Percentiles rank a stretch among this genome's conserved stretches.
These are phyloP conservation scores for Lodderomyces pseudojiufengensis DNA, from an alignment of 1,139 yeast genomes.

Conservation along the genomic window DNA sequence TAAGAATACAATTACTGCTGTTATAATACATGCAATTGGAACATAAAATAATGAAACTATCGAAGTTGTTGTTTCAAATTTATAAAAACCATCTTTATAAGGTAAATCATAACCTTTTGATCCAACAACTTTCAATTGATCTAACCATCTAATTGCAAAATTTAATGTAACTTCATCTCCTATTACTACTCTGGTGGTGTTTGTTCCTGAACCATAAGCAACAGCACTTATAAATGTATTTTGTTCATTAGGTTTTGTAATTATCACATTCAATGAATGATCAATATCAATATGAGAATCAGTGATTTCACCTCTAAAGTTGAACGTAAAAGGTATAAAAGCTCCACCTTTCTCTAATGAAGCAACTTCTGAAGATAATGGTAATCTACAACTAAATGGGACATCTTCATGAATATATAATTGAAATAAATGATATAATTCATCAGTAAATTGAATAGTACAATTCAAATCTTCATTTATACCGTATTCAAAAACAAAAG, in stretches of 20 bases:
- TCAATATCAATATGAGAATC: slow-evolving; percentile 72
- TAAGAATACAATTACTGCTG: slow-evolving; percentile 24
- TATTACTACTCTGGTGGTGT: slow-evolving; percentile 59
- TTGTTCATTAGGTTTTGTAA: slow-evolving; percentile 39
- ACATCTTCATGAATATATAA: slow-evolving; percentile 73
- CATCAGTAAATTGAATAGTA: slow-evolving; percentile 63
- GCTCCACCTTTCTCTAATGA: slow-evolving; percentile 49
- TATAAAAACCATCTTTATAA: slow-evolving; percentile 41
- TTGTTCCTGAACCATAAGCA: slow-evolving; percentile 63
- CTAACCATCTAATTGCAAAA: slow-evolving; percentile 60
- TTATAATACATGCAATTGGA: slow-evolving; percentile 22
- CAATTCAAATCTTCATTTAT: slow-evolving; percentile 54
- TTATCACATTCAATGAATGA: slow-evolving; percentile 51
- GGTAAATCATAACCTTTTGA: slow-evolving; percentile 26
- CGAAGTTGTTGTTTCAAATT: slow-evolving; percentile 23
- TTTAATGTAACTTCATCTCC: slow-evolving; percentile 60
- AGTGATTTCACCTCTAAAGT: slow-evolving; percentile 64
- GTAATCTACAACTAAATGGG: slow-evolving; percentile 68
- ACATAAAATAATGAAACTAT: slow-evolving; percentile 14
- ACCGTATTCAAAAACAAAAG: slow-evolving; percentile 53
- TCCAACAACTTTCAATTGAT: slow-evolving; percentile 21
- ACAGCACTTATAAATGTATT: slow-evolving; percentile 50
- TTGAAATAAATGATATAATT: slow-evolving; percentile 68
- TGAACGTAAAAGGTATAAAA: slow-evolving; percentile 58
- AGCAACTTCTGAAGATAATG: slow-evolving; percentile 43